Percentiles rank a stretch among this genome's conserved stretches.
Conservation (phyloP, 1,284 basidiomycete species). For the Melampsora larici-populina region DNA sequence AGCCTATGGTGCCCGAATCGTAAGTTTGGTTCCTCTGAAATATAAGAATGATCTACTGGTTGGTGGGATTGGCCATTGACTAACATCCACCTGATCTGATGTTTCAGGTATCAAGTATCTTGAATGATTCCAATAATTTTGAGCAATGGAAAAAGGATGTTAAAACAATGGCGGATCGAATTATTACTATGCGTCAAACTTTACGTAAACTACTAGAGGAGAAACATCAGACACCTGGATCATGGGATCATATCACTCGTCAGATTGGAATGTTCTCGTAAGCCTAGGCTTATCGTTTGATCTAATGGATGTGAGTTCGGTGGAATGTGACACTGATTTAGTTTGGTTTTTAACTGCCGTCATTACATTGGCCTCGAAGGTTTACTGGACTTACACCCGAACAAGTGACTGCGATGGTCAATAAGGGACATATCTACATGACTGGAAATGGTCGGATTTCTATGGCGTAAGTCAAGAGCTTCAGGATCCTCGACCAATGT, state of each 20-base stretch:
- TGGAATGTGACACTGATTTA: background rate
- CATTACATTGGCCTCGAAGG: slow-evolving; percentile 56
- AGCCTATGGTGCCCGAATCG: slow-evolving; percentile 81
- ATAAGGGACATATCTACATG: slow-evolving; percentile 81
- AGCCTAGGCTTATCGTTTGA: background rate
- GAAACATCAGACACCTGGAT: slow-evolving; percentile 75
- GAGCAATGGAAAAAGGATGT: slow-evolving; percentile 87
- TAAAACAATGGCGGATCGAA: slow-evolving; percentile 82
- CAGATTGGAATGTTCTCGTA: slow-evolving; percentile 93
- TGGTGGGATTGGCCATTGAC: background rate
- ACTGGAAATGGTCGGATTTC: slow-evolving; percentile 59
- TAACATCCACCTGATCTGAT: slow-evolving; percentile 2
- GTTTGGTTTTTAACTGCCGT: slow-evolving; percentile 44
- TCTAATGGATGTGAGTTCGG: background rate
- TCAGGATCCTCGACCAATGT: background rate
- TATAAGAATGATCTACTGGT: background rate
- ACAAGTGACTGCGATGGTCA: slow-evolving; percentile 70
- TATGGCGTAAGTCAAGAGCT: slow-evolving; percentile 47
- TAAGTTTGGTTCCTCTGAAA: slow-evolving; percentile 53
- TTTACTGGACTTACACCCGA: slow-evolving; percentile 70
- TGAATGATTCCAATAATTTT: slow-evolving; percentile 70
- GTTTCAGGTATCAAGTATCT: slow-evolving; percentile 68
- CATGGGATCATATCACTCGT: slow-evolving; percentile 81
- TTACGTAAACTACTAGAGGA: slow-evolving; percentile 73
- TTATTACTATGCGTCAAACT: slow-evolving; percentile 82